Base-by-base conservation (phyloP, 2,329 filamentous ascomycete genomes). In the Ilyonectria robusta region DNA sequence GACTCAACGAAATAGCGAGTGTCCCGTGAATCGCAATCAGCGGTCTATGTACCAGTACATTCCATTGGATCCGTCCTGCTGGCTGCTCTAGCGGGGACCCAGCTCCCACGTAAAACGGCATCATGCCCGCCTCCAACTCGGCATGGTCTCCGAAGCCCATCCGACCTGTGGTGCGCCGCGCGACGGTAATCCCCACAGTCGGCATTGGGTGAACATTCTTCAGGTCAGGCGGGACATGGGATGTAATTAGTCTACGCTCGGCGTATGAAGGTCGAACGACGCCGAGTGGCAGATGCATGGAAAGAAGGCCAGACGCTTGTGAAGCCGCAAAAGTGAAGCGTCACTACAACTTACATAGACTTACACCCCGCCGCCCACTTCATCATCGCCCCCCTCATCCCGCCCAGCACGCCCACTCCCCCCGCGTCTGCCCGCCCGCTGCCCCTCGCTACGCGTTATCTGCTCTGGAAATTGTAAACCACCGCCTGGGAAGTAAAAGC, bases 381-480 rank as follows among this genome's bases (percentile, higher is more conserved):
- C 44, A 29, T 33, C 53, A 62, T 53, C 47, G 26, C 26, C 54
- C 47, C 40, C 40, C 53, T 44, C 42, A 54, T 57, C 63, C 57
- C 51, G 50, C 35, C 70, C 67, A 61, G 68, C 57, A 66, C 72
- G 67, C 60, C 33, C 23, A 57, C 48, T 40, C 13, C 46, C 48
- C 37, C 48, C 42, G 51, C 60, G 53, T 55, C 62, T 50, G 37
- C 17, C 61, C 50, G 37, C 26, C 17, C 35, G 54, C 40, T 21
- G 50, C 62, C 44, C 57, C 50, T 56, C 44, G 42, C 51, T 44
- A 19, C 21, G 19, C 47, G 10, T 42, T 42, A 26, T 48, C 48
- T 13, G 9, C 23, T 60, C 48, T 51, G 50, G 23, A 29, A 21
- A 21, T 53, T n/a, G 50, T 53, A 33, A 53, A 21, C 26, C 29